Evolutionary conservation across 257 asterid species (phyloP).

Genomic region (Sherardia arvensis): DNA sequence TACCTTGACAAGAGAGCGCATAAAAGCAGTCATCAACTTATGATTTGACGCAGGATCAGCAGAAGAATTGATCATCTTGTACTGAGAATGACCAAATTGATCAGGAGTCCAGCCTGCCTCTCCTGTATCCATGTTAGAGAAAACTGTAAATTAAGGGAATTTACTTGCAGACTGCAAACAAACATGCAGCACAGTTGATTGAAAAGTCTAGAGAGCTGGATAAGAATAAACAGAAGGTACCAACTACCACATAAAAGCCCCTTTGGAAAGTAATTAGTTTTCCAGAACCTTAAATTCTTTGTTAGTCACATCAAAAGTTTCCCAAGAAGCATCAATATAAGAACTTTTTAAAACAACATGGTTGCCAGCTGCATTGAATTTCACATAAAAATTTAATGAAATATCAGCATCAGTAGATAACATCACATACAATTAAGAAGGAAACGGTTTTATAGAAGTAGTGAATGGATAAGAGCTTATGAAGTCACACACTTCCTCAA

Average conservation of each 20-base stretch:
- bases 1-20: slow-evolving; percentile 92
- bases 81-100: slow-evolving; percentile 89
- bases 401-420: not conserved
- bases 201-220: not conserved
- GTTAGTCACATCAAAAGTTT: not conserved
- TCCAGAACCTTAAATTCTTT: not conserved
- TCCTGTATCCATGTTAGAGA: slow-evolving; percentile 34
- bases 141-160: slow-evolving; percentile 22
- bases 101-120: slow-evolving; percentile 99
- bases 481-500: not conserved
- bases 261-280: not conserved
- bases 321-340: not conserved
- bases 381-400: not conserved
- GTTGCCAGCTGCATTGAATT: not conserved
- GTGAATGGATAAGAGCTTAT: not conserved
- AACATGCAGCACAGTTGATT: not conserved
- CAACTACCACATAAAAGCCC: not conserved
- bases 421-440: not conserved
- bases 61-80: slow-evolving; percentile 45
- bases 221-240: not conserved
- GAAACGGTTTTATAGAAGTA: not conserved
- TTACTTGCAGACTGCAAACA: slow-evolving; percentile 1
- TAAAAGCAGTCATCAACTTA: slow-evolving; percentile 71
- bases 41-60: slow-evolving; percentile 60
- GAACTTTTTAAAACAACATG: not conserved